Conservation (phyloP, 768 basidiomycete species). For the Panaeolus papilionaceus region DNA sequence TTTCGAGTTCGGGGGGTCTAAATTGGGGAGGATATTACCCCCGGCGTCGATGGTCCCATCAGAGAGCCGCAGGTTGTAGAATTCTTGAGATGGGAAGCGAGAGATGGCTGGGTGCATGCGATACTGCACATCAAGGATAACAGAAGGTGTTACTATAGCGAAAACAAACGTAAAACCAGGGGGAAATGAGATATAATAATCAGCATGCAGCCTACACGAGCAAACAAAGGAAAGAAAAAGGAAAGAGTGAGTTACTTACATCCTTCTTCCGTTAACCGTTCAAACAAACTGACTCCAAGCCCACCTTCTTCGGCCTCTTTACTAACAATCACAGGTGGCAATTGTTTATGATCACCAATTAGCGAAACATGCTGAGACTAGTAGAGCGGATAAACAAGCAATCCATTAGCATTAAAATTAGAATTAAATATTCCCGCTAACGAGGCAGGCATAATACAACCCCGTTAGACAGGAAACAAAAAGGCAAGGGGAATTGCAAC, state of each 20-base stretch:
- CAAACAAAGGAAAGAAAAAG: not conserved
- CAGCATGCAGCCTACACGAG: constrained; percentile 10
- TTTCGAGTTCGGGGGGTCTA: constrained; percentile 68
- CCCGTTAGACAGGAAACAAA: constrained; percentile 14
- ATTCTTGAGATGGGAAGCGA: constrained; percentile 82
- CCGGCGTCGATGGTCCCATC: constrained; percentile 75
- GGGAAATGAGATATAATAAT: not conserved
- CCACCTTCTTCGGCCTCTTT: constrained; percentile 76
- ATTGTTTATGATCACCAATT: constrained; percentile 97
- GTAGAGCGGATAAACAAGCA: constrained; percentile 20
- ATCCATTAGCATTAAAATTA: constrained; percentile 11
- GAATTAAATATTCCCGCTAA: constrained; percentile 1
- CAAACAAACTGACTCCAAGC: constrained; percentile 84
- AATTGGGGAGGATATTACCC: constrained; percentile 53
- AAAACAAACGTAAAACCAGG: not conserved
- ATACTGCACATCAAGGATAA: constrained; percentile 95
- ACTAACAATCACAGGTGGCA: constrained; percentile 88
- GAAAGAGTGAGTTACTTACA: constrained; percentile 51
- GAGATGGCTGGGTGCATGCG: constrained; percentile 95
- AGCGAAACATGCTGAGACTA: constrained; percentile 85
- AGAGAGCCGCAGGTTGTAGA: constrained; percentile 72
- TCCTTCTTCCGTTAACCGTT: constrained; percentile 84
- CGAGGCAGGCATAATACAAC: not conserved
- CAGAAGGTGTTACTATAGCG: constrained; percentile 76
- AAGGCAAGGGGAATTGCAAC: constrained; percentile 35